Conservation (phyloP, 305 asterid species). For the Fraxinus sp. region DNA sequence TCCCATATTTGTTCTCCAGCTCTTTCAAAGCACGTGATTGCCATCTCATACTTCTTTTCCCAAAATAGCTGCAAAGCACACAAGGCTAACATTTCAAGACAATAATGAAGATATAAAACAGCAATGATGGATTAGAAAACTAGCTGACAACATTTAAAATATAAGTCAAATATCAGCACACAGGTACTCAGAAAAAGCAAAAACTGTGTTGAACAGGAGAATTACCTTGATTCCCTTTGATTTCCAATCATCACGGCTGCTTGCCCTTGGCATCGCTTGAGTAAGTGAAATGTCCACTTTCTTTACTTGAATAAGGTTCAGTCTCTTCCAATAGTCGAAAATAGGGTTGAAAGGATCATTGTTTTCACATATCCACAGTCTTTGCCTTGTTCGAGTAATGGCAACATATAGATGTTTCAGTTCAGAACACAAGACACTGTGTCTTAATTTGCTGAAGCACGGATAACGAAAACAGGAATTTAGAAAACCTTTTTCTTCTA, state of each 20-base stretch:
- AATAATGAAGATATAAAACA: background rate
- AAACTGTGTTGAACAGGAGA: background rate
- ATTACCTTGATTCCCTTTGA: slow-evolving; percentile 62
- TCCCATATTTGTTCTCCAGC: slow-evolving; percentile 60
- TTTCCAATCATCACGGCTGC: slow-evolving; percentile 77
- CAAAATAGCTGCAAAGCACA: slow-evolving; percentile 52
- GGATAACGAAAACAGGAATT: slow-evolving; percentile 44
- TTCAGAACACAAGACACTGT: slow-evolving; percentile 65
- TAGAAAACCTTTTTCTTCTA: slow-evolving; percentile 45
- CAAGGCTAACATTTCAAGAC: background rate
- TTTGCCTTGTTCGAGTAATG: slow-evolving; percentile 67
- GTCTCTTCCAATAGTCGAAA: slow-evolving; percentile 62
- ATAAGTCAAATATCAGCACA: background rate
- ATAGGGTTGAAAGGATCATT: slow-evolving; percentile 49
- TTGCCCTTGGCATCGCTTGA: slow-evolving; percentile 60
- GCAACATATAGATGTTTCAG: slow-evolving; percentile 70
- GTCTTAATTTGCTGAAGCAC: slow-evolving; percentile 48
- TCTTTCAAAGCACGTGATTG: slow-evolving; percentile 63
- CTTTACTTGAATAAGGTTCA: slow-evolving; percentile 55
- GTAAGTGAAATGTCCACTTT: slow-evolving; percentile 59
- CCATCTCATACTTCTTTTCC: slow-evolving; percentile 69
- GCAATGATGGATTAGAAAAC: background rate
- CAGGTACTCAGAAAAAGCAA: background rate
- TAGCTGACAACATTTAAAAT: background rate
- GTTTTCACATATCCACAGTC: slow-evolving; percentile 77